These are phyloP conservation scores for Erysimum cheiranthoides DNA, from an alignment of 345 rosid species.

Conservation along the genomic window DNA sequence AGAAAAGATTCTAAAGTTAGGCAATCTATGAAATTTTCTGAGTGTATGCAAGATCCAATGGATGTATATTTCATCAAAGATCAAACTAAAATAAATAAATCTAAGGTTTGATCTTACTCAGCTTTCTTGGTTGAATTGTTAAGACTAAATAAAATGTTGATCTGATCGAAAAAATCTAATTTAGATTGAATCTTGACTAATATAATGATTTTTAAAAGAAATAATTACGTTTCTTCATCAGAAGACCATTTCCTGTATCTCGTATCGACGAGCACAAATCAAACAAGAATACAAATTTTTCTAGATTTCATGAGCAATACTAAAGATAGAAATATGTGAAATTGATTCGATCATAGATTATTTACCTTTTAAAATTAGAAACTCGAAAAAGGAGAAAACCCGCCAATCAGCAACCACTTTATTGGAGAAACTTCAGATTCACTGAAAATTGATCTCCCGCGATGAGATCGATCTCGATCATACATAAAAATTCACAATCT, in stretches of 20 bases:
- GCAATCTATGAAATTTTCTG: slow-evolving; percentile 37
- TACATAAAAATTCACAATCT: not conserved
- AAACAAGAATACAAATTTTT: not conserved
- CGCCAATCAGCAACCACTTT: slow-evolving; percentile 26
- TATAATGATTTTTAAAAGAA: not conserved
- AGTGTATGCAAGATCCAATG: slow-evolving; percentile 39
- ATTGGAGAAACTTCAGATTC: slow-evolving; percentile 32
- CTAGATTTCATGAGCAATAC: not conserved
- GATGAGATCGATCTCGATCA: slow-evolving; percentile 36
- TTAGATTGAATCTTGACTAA: slow-evolving; percentile 28
- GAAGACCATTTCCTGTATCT: slow-evolving; percentile 14
- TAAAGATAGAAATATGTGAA: not conserved
- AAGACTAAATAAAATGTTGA: not conserved
- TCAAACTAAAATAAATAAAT: slow-evolving; percentile 16
- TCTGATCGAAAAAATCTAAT: slow-evolving; percentile 33
- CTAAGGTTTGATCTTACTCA: slow-evolving; percentile 12
- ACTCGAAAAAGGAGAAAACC: not conserved
- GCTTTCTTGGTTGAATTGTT: not conserved
- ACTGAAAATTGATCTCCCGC: not conserved
- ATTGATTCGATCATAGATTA: slow-evolving; percentile 23
- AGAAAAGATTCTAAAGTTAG: slow-evolving; percentile 36
- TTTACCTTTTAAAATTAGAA: slow-evolving; percentile 30
- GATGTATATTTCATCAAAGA: not conserved
- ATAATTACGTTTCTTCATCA: slow-evolving; percentile 2
- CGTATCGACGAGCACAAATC: not conserved